Evolutionary conservation across 768 basidiomycete genomes (phyloP).

Genomic region (Boletus bicolor): DNA sequence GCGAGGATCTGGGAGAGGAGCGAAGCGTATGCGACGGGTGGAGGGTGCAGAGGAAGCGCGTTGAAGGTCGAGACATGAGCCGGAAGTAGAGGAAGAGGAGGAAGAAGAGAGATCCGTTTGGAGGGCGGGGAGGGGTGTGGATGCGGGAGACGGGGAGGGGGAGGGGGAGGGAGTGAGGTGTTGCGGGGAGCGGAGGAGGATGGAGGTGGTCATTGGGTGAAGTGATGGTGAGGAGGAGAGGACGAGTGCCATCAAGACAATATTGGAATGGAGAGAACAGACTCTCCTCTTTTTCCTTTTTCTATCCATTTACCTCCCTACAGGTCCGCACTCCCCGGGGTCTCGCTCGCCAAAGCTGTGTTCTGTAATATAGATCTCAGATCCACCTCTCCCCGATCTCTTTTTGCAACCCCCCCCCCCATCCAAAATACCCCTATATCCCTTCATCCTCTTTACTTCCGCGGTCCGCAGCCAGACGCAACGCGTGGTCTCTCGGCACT

Average conservation of each 20-base stretch:
- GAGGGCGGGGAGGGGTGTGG: conserved; percentile 12
- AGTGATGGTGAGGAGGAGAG: neutral
- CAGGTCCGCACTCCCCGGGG: conserved; percentile 18
- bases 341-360: conserved; percentile 17
- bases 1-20: conserved; percentile 78
- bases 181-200: conserved; percentile 17
- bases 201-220: conserved; percentile 17
- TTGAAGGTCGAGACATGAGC: conserved; percentile 18
- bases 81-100: conserved; percentile 20
- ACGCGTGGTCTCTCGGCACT: neutral
- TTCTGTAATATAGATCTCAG: conserved; percentile 14
- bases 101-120: conserved; percentile 16
- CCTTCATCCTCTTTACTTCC: neutral
- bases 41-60: conserved; percentile 6
- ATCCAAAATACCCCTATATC: neutral
- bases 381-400: conserved; percentile 1
- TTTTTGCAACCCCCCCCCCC: neutral
- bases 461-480: neutral
- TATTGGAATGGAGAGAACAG: neutral
- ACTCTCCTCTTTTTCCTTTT: conserved; percentile 8
- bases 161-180: neutral
- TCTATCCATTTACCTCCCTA: conserved; percentile 5
- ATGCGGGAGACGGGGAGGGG: conserved; percentile 10
- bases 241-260: conserved; percentile 9
- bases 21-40: conserved; percentile 63